Base-by-base conservation (phyloP, 805 yeast species). In the Komagataella pseudopastoris region DNA sequence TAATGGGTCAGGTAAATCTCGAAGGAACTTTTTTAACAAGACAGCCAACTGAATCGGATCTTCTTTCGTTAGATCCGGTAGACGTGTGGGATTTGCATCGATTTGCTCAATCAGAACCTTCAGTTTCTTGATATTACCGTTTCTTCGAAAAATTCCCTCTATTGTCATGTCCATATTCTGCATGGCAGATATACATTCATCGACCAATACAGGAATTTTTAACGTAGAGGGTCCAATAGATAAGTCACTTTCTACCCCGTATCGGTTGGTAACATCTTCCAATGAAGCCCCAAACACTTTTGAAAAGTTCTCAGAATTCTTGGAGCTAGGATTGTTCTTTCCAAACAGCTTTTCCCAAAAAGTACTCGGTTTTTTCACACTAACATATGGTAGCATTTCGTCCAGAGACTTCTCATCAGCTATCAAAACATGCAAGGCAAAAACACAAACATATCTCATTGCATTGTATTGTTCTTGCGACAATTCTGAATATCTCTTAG, bases 111-210 rank as follows among this genome's bases (percentile, higher is more conserved):
- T 77, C 53, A 90, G 68, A 56, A 83, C 86, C 58, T 84, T 79
- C 50, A 91, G 71, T 47, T 86, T 76, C 59, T 89, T 81, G 61
- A 93, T 90, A 63, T 93, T 93, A 60, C 99, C 99, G 63, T 93
- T 93, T 62, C 90, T 85, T 60, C 99, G 79, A 75, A 93, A 93
- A 4, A 93, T 84, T 54, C 99, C 99, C 66, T 93, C 99, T 30
- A 83, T 89, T 2, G 97, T 87, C 84, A 91, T 80, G 66, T 93
- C 98, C 73, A 87, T 88, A 54, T 85, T 91, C 51, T 87, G 78
- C 71, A 93, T 77, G 0, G 95, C 86, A 30, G 80, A 77, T 43
- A 93, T 80, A 16, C 90, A 70, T 60, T 93, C 98, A 59, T 91
- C 98, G 46, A 93, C 74, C 44, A 93, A 71, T 49, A 87, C 75